Base-by-base conservation (phyloP, 495 filamentous ascomycete species). In the Penicillium taxi region DNA sequence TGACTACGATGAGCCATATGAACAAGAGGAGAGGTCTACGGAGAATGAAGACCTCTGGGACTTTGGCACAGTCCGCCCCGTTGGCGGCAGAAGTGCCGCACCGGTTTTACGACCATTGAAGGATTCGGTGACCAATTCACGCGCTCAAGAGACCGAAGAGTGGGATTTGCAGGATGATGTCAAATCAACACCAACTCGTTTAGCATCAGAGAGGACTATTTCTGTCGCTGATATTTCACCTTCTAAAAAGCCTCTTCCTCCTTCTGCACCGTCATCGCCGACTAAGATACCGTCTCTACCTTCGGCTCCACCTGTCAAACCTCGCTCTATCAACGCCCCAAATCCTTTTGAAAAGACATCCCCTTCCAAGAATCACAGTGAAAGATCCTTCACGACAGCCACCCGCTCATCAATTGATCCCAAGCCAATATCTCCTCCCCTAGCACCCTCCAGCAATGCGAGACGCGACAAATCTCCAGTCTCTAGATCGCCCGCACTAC, bases 21-120 rank as follows among this genome's bases (percentile, higher is more conserved):
- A 75, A 8, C 58, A 68, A 6, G 39, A 50, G 1, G 42, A 41
- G 12, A 36, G 41, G 12, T 32, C 41, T 0, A 58, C 59, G 21
- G 58, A 65, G 22, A 55, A 65, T 6, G 63, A 70, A 15, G 75
- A 94, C 55, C 76, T 94, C 41, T 96, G 89, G 89, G 89, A 96
- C 59, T 96, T 96, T 68, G 88, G 89, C 16, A 96, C 89, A 2
- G 82, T 94, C 31, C 72, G 86, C 27, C 78, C 88, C 19, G 77
- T 73, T 15, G 75, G 70, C 20, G 75, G 70, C 20, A 67, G 80
- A 51, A 69, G 64, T 16, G 45, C 46, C 6, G 77, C 62, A 6
- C 24, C 42, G 3, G 33, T 39, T 8, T 61, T 86, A 14, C 78
- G 75, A 37, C 66, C 78, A 0, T 77, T 91, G 76, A 84, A 82